Evolutionary conservation across 805 yeast species (phyloP), one percentile per base, ranked within the genome.

Genomic region (Priceomyces melissophilus): DNA sequence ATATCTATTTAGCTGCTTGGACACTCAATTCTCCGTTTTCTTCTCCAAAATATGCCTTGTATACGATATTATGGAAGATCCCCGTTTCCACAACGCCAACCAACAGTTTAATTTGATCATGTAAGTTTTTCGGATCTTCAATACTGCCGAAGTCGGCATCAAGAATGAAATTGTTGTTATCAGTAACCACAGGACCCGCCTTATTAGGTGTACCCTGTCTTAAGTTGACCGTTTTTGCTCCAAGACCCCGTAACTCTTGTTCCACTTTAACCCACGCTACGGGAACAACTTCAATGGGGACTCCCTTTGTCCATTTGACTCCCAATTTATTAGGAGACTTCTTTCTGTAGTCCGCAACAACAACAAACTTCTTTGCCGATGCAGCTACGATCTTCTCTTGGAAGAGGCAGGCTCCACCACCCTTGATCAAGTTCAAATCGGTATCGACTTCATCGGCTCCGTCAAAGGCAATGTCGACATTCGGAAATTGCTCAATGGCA

Each of bases 81-180:
- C 99, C 99, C 8, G 96, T 90, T 64, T 93, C 99, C 11, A 93
- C 97, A 23, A 93, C 97, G 35, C 99, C 99, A 16, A 88, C 86
- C 53, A 91, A 67, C 39, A 71, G 58, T 63, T 86, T 88, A 61
- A 93, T 81, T 52, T 78, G 61, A 28, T 58, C 46, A 60, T 90
- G 90, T 50, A 93, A 75, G 29, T 47, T 51, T 11, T 40, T 53
- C 3, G 79, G 78, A 40, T 73, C 60, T 32, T 69, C 61, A 38
- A 93, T 79, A 45, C 76, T 78, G 32, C 96, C 97, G 57, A 93
- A 91, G 58, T 89, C 87, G 26, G 96, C 95, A 64, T 93, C 99
- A 45, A 93, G 79, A 48, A 93, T 76, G 59, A 89, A 87, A 63
- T 90, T 93, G 63, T 90, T 89, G 67, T 93, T 93, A 63, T 93